Base-by-base conservation (phyloP, 2,329 filamentous ascomycete species). In the Neobulgaria alba region DNA sequence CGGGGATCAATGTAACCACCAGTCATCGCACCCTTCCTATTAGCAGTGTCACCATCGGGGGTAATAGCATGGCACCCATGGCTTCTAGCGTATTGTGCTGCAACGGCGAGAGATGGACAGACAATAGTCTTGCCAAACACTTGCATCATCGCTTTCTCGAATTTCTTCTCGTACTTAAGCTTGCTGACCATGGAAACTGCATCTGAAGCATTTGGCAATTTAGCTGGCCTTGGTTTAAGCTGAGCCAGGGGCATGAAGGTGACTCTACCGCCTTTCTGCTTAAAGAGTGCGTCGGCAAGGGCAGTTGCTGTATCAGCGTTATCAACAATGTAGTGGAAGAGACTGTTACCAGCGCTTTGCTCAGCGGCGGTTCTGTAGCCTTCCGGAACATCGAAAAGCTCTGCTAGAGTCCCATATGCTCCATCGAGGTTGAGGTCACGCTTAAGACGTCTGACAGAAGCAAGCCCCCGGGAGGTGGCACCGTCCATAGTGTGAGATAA, bases 251-350 rank as follows among this genome's bases (percentile, higher is more conserved):
- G 92, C 73, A 96, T 90, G 57, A 95, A 95, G 0, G 93, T 98
- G 14, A 98, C 75, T 57, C 92, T 78, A 10, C 92, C 92, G 12
- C 84, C 82, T 46, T 79, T 83, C 51, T 86, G 79, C 49, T 79
- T 81, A 58, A 88, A 83, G 19, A 98, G 69, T 10, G 79, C 75
- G 51, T 90, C 83, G 32, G 92, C 78, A 23, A 95, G 75, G 51
- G 78, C 77, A 1, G 85, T 87, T 1, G 89, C 88, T 0, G 89
- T 95, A 30, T 84, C 78, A 46, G 93, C 87, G 36, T 83, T 90
- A 60, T 98, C 90, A 32, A 96, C 90, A 9, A 98, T 80, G 51
- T 95, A 95, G 63, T 98, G 87, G 65, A 98, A 98, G 7, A 98
- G 71, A 59, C 87, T 94, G 48, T 81, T 82, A 14, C 92, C 92